Evolutionary conservation across 257 asterid species (phyloP).

Genomic region (Plantago ovata): DNA sequence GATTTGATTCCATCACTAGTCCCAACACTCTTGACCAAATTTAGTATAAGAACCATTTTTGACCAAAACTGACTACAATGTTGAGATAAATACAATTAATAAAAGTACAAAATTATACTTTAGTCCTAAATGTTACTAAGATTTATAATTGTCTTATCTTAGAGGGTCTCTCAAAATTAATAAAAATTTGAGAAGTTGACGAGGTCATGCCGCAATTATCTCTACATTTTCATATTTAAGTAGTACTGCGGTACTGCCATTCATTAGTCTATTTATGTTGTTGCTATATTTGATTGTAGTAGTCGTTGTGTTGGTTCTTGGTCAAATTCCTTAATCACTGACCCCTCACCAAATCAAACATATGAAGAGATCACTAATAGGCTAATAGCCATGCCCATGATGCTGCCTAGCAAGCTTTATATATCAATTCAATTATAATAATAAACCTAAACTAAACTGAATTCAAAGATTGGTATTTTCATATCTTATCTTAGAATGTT

Average conservation of each 20-base stretch:
- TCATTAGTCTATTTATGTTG: background rate
- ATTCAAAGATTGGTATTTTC: too few species aligned
- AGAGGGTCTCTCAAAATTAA: background rate
- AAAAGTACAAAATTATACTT: background rate
- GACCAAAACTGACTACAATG: conserved; percentile 13
- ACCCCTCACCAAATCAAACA: conserved; percentile 15
- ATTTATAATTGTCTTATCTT: background rate
- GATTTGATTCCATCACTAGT: conserved; percentile 32
- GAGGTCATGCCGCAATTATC: conserved; percentile 42
- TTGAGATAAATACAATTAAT: conserved; percentile 2
- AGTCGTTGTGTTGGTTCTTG: conserved; percentile 25
- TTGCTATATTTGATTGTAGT: conserved; percentile 4
- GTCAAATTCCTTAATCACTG: conserved; percentile 36
- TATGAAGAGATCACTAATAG: too few species aligned
- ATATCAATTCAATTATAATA: too few species aligned
- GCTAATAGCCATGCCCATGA: too few species aligned
- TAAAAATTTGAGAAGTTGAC: conserved; percentile 25
- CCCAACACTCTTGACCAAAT: conserved; percentile 29
- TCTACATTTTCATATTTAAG: conserved; percentile 16
- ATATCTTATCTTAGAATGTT: too few species aligned
- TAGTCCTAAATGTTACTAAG: background rate
- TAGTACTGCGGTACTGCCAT: background rate
- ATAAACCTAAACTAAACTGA: too few species aligned
- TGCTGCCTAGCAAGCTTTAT: background rate
- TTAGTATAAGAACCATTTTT: conserved; percentile 8